Conservation (phyloP, 2,329 filamentous ascomycete genomes). For the Ceratocystis huliohia region DNA sequence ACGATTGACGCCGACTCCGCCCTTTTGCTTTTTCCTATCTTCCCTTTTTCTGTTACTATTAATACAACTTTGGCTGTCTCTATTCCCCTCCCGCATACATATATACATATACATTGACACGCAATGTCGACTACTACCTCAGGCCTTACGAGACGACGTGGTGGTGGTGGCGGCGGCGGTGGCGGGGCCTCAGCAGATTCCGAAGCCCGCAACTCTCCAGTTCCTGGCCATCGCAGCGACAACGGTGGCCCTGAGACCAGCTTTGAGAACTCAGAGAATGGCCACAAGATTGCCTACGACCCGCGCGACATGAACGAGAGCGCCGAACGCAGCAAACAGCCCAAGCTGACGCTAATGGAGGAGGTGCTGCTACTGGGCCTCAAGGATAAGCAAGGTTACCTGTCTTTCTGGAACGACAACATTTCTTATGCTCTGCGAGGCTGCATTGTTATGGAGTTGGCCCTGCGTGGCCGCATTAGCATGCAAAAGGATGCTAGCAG, state of each 20-base stretch:
- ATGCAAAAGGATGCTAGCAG: constrained; percentile 96
- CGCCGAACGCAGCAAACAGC: constrained; percentile 91
- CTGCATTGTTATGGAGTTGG: constrained; percentile 95
- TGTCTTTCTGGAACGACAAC: constrained; percentile 99
- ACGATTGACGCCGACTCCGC: neutral
- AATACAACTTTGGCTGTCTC: neutral
- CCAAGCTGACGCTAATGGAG: constrained; percentile 97
- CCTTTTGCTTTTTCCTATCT: neutral
- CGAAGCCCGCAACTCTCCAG: constrained; percentile 28
- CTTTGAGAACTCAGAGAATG: constrained; percentile 86
- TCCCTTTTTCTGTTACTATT: neutral
- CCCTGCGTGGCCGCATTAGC: constrained; percentile 87
- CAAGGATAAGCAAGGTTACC: constrained; percentile 97
- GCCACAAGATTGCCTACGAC: constrained; percentile 97
- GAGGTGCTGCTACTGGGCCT: constrained; percentile 88
- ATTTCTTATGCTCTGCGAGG: constrained; percentile 95
- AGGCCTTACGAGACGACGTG: constrained; percentile 52
- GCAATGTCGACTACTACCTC: constrained; percentile 27
- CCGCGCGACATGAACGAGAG: constrained; percentile 95
- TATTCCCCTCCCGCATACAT: neutral
- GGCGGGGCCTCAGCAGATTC: constrained; percentile 44
- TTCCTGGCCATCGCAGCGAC: constrained; percentile 45
- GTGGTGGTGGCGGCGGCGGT: constrained; percentile 52
- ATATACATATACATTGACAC: neutral
- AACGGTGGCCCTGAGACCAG: constrained; percentile 61